Percentiles rank a stretch among this genome's conserved stretches.
Evolutionary conservation across 2,329 filamentous ascomycete genomes (phyloP).

Genomic region (Zarea fungicola): DNA sequence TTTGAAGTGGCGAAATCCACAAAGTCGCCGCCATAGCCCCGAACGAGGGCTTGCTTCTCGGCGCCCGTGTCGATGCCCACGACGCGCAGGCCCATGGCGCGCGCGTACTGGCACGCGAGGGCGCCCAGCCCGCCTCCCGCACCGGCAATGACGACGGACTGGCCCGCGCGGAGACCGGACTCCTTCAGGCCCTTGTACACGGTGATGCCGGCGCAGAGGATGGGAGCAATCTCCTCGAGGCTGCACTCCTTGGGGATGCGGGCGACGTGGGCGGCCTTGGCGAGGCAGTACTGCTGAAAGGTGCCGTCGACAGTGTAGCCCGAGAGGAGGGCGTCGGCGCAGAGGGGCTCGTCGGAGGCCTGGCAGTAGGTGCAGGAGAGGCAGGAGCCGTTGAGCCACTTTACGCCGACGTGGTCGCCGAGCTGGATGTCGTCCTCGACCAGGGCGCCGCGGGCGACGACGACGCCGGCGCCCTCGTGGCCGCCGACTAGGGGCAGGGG

Average conservation of each 20-base stretch:
- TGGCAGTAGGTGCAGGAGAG: conserved; percentile 80
- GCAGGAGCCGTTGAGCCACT: conserved; percentile 90
- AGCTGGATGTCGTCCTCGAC: conserved; percentile 68
- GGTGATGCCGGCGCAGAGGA: conserved; percentile 81
- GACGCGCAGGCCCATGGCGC: conserved; percentile 77
- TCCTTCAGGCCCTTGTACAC: conserved; percentile 81
- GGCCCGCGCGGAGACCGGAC: conserved; percentile 55
- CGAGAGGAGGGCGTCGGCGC: conserved; percentile 67
- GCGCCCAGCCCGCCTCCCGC: conserved; percentile 67
- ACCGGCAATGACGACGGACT: conserved; percentile 68
- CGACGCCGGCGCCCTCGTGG: conserved; percentile 72
- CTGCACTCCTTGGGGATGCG: conserved; percentile 71
- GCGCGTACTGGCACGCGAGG: conserved; percentile 79
- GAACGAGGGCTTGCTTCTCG: conserved; percentile 70
- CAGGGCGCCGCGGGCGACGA: conserved; percentile 73
- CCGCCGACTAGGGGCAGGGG: conserved; percentile 79
- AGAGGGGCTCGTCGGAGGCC: conserved; percentile 76
- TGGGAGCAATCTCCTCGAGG: conserved; percentile 71
- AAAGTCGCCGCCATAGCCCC: conserved; percentile 67
- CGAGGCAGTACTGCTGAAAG: conserved; percentile 90
- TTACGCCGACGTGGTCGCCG: conserved; percentile 83
- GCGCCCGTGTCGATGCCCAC: conserved; percentile 80
- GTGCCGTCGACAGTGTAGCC: conserved; percentile 91
- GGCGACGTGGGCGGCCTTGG: conserved; percentile 79
- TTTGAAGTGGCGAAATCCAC: conserved; percentile 75